phyloP scores from a whole-genome alignment of 2,329 filamentous ascomycete species.

The Cordyceps sp. region DNA sequence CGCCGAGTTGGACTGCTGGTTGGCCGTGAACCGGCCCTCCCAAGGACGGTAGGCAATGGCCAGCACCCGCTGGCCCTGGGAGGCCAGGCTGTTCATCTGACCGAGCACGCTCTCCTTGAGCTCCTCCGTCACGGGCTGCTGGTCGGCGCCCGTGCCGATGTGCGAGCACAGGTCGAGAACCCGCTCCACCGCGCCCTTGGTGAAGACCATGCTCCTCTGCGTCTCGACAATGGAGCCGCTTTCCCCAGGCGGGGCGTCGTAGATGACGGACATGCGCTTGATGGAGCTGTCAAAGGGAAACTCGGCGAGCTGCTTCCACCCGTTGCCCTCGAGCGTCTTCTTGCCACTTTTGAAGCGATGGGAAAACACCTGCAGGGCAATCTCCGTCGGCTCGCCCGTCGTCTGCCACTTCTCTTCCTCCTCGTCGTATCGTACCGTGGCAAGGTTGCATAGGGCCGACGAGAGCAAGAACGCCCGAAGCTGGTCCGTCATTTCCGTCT shows the following conservation, averaged over 20 bases:
- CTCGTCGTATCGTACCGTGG: slow-evolving; percentile 38
- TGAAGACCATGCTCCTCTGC: slow-evolving; percentile 36
- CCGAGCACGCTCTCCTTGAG: slow-evolving; percentile 30
- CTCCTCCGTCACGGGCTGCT: slow-evolving; percentile 30
- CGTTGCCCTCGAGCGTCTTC: slow-evolving; percentile 29
- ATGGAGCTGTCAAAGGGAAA: slow-evolving; percentile 67
- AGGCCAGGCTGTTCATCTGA: slow-evolving; percentile 43
- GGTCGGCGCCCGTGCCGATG: slow-evolving; percentile 24
- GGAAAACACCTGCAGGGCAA: slow-evolving; percentile 60
- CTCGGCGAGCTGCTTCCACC: slow-evolving; percentile 51
- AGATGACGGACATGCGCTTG: slow-evolving; percentile 69
- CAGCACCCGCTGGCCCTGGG: slow-evolving; percentile 55
- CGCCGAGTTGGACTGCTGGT: too few relatives aligned
- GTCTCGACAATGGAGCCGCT: slow-evolving; percentile 19
- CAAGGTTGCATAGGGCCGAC: slow-evolving; percentile 47
- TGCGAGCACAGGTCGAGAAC: slow-evolving; percentile 38
- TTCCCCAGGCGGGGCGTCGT: slow-evolving; percentile 30
- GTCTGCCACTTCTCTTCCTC: slow-evolving; percentile 45
- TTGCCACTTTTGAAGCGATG: slow-evolving; percentile 48
- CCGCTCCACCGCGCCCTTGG: slow-evolving; percentile 46
- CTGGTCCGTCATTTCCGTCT: slow-evolving; percentile 30
- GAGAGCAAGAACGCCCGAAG: slow-evolving; percentile 35
- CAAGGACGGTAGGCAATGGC: slow-evolving; percentile 50
- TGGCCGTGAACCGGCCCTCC: too few relatives aligned
- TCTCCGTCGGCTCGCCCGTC: slow-evolving; percentile 57